Evolutionary conservation across 2,329 filamentous ascomycete genomes (phyloP).

Genomic region (Canariomyces notabilis): DNA sequence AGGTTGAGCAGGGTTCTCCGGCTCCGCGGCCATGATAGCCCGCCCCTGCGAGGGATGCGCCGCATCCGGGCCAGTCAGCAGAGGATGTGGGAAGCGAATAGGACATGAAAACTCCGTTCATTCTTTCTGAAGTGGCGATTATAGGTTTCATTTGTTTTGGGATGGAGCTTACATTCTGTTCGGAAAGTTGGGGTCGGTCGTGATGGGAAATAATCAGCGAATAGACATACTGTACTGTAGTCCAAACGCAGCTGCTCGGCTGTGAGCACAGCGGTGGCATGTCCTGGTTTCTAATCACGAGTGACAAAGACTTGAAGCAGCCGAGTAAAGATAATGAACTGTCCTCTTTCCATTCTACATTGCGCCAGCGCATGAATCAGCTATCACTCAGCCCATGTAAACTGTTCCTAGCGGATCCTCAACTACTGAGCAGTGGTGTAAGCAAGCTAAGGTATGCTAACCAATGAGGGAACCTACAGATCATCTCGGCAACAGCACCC

Average conservation of each 20-base stretch:
- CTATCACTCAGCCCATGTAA: constrained; percentile 8
- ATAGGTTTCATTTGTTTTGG: background rate
- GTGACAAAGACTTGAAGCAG: background rate
- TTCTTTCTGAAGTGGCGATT: background rate
- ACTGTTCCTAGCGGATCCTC: background rate
- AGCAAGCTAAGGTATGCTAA: too few species aligned
- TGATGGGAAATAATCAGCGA: too few species aligned
- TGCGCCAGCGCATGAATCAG: constrained; percentile 10
- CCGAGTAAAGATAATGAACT: background rate
- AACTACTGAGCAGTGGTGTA: constrained; percentile 19
- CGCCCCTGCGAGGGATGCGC: background rate
- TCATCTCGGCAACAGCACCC: too few species aligned
- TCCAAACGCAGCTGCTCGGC: too few species aligned
- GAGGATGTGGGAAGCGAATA: background rate
- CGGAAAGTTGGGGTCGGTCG: too few species aligned
- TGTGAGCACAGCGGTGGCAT: too few species aligned
- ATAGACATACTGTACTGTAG: too few species aligned
- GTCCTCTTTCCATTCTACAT: background rate
- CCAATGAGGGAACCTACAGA: too few species aligned
- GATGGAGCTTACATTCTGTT: background rate
- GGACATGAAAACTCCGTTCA: background rate
- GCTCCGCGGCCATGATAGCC: background rate
- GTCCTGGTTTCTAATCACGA: background rate
- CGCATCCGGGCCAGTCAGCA: background rate
- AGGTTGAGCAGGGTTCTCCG: background rate